These are phyloP conservation scores for Penicillium capsulatum DNA, from an alignment of 2,329 filamentous ascomycete genomes.

Conservation along the genomic window DNA sequence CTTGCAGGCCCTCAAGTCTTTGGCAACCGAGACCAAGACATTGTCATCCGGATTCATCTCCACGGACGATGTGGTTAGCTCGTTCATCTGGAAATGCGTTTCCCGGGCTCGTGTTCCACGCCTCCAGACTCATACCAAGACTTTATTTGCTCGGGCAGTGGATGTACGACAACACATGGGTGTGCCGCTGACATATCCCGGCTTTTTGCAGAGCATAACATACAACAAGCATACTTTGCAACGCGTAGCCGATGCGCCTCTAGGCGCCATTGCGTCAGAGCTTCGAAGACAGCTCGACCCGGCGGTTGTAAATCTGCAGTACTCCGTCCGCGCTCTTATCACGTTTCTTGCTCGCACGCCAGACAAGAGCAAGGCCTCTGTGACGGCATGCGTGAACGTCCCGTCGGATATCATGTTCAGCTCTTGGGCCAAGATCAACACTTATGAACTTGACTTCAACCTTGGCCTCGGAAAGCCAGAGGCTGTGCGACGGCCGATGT, in stretches of 20 bases:
- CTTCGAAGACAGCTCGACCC: constrained; percentile 42
- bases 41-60: constrained; percentile 40
- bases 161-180: constrained; percentile 45
- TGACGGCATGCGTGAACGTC: constrained; percentile 30
- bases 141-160: constrained; percentile 46
- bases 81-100: constrained; percentile 50
- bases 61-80: constrained; percentile 52
- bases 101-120: constrained; percentile 41
- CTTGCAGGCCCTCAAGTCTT: constrained; percentile 9
- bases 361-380: constrained; percentile 35
- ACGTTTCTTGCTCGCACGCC: constrained; percentile 35
- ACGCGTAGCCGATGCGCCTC: constrained; percentile 25
- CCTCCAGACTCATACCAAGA: constrained; percentile 18
- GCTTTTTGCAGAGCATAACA: constrained; percentile 47
- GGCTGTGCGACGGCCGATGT: constrained; percentile 48
- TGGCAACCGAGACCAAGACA: constrained; percentile 12
- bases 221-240: constrained; percentile 35
- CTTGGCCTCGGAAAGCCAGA: constrained; percentile 48
- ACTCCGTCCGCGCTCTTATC: constrained; percentile 38
- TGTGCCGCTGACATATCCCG: constrained; percentile 45
- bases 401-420: constrained; percentile 50
- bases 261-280: constrained; percentile 36
- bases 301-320: constrained; percentile 3
- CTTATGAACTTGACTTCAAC: constrained; percentile 44
- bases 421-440: constrained; percentile 51